Evolutionary conservation across 805 yeast genomes (phyloP), one percentile per base, ranked within the genome.

Genomic region (Ogataea methanolica): DNA sequence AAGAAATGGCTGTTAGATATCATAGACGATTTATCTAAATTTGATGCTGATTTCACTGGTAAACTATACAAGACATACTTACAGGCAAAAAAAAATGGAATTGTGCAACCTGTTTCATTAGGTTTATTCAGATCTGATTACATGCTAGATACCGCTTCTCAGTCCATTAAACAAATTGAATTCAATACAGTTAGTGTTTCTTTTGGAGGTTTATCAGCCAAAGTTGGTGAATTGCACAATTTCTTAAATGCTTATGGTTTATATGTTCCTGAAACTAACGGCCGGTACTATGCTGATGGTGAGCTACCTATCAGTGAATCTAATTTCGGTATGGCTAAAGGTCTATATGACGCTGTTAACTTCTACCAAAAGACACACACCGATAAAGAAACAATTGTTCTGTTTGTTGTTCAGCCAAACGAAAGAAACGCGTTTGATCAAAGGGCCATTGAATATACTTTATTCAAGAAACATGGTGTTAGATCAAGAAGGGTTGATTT

Each of bases 151-250:
- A 60, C 63, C 26, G 61, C 65, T 48, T 62, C 76, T n/a, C 73
- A 75, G 37, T 63, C 66, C 26, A 85, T 92, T 59, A 91, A 92
- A 62, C 99, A 94, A 66, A 94, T 94, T 44, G 99, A 94, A 65
- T 92, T 92, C 71, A 94, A 94, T 67, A 91, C 99, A 1, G 88
- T 94, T 3, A 86, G 96, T 58, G 96, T 92, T 4, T 91, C 97
- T 1, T 94, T 94, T 70, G 97, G 96, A 19, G 98, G 96, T 0
- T 72, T 94, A 47, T 84, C 96, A 2, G 65, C 89, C 14, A 86
- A 84, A 62, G 92, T 88, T 23, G 86, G 94, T 19, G 72, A 79
- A 54, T 70, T 88, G 47, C 99, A 94, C 66, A 65, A 74, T 19
- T 88, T 77, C 57, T 66, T 85, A 59, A 85, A 86, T 61, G 60